Base-by-base conservation (phyloP, 2,329 filamentous ascomycete genomes). In the Botrytis squamosa region DNA sequence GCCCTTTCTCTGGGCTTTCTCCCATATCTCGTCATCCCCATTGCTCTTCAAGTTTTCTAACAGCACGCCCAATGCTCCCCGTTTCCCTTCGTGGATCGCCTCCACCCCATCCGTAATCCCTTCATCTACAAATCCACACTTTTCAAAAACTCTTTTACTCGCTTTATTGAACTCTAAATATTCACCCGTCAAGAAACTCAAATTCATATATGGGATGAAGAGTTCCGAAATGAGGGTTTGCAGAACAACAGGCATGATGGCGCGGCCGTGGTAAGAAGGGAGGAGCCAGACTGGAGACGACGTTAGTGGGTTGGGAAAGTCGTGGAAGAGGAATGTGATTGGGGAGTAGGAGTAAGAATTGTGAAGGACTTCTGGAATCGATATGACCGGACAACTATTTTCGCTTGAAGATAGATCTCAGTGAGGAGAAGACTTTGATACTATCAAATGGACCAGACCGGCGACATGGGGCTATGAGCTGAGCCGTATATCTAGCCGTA, bases 91-190 rank as follows among this genome's bases (percentile, higher is more conserved):
- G 9, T 52, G 59, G 9, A 72, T 8, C 12, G 20, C 49, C 20
- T 67, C 49, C 1, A 67, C 62, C 8, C 22, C 62, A 36, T 66
- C 38, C 10, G 44, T 60, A 44, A 64, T 40, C 22, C 64, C 66
- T 16, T 49, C 57, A 63, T 60, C 70, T 12, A n/a, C 60, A 63
- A 75, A 75, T 12, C 74, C 74, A 67, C 69, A 70, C 29, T 75
- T 75, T n/a, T 75, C 74, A 55, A 75, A 73, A 20, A 74, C 74
- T 22, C 70, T 70, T 25, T 60, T 70, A 64, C 74, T 75, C 36
- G 64, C 64, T 22, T 14, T 5, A 18, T 75, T 74, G 33, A 70
- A 64, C 12, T 66, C 64, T 6, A 74, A 22, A n/a, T 73, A 74
- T n/a, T 66, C 40, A 2, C 65, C 72, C 1, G 42, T 60, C 36